Percentiles rank a stretch among this genome's conserved stretches.
Evolutionary conservation across 345 rosid species (phyloP).

Genomic region (Streptanthus diversifolius): DNA sequence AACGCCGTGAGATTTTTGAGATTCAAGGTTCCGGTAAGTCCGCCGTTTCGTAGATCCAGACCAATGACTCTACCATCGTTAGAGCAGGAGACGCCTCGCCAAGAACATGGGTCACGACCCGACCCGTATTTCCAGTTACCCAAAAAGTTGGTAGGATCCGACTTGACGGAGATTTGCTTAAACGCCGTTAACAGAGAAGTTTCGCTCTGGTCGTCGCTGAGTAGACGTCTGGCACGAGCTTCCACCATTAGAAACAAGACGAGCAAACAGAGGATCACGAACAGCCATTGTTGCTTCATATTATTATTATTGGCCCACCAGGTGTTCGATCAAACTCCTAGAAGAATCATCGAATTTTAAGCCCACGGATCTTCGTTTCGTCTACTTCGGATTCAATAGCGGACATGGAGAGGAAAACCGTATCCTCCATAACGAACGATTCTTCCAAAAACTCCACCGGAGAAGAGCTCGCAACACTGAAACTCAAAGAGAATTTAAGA

Average conservation of each 20-base stretch:
- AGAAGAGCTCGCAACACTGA: conserved; percentile 17
- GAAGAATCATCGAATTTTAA: conserved; percentile 2
- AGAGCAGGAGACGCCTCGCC: conserved; percentile 76
- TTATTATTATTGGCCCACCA: not conserved
- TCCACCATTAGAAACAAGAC: conserved; percentile 13
- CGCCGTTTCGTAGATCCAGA: conserved; percentile 55
- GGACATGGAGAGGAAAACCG: not conserved
- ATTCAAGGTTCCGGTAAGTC: conserved; percentile 51
- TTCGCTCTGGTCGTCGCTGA: conserved; percentile 12
- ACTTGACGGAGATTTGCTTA: conserved; percentile 50
- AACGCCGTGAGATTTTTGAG: conserved; percentile 55
- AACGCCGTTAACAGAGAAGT: conserved; percentile 46
- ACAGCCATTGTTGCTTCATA: conserved; percentile 24
- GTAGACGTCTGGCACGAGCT: conserved; percentile 5
- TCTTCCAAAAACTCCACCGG: not conserved
- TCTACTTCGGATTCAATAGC: not conserved
- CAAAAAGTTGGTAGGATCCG: conserved; percentile 53
- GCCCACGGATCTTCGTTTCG: not conserved
- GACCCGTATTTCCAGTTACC: conserved; percentile 52
- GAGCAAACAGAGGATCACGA: conserved; percentile 15
- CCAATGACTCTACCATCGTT: conserved; percentile 42
- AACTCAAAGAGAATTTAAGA: not conserved
- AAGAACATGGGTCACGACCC: conserved; percentile 44
- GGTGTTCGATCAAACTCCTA: conserved; percentile 11
- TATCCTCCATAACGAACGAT: not conserved